A percentile compares a stretch with the other conserved stretches of the same genome.
Evolutionary conservation across 352 stramenopile genomes (phyloP).

Genomic region (Phytopythium kandeliae): DNA sequence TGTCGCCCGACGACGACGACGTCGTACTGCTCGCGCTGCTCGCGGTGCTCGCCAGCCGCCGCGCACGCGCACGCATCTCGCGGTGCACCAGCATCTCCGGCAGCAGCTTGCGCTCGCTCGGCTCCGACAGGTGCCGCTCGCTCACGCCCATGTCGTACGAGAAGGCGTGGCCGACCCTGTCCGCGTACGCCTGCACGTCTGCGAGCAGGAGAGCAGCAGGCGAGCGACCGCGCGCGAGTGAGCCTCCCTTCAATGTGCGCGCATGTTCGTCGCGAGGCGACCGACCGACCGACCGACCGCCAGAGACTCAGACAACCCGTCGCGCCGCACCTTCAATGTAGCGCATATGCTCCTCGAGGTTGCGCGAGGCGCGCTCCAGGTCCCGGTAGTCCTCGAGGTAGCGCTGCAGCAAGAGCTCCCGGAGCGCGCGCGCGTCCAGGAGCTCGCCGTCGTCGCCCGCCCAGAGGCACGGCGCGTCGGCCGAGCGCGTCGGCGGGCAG

Average conservation of each 20-base stretch:
- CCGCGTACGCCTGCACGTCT: constrained; percentile 62
- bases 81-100: constrained; percentile 54
- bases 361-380: constrained; percentile 23
- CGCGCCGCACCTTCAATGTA: constrained; percentile 60
- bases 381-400: constrained; percentile 20
- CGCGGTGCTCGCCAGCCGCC: constrained; percentile 16
- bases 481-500: constrained; percentile 21
- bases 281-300: not conserved
- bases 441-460: constrained; percentile 32
- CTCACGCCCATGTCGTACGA: constrained; percentile 68
- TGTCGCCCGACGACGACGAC: constrained; percentile 17
- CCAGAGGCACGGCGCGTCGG: constrained; percentile 44
- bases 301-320: too few species aligned
- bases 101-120: constrained; percentile 25
- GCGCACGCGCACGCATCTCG: constrained; percentile 33
- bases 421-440: constrained; percentile 34
- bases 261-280: not conserved
- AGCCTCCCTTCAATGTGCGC: too few species aligned
- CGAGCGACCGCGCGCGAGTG: not conserved
- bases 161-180: constrained; percentile 48
- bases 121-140: constrained; percentile 49
- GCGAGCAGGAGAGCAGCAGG: not conserved
- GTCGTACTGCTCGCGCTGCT: constrained; percentile 3
- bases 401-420: constrained; percentile 40
- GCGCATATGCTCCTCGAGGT: constrained; percentile 66